Base-by-base conservation (phyloP, 768 basidiomycete genomes). In the Lactarius pseudohatsudake region DNA sequence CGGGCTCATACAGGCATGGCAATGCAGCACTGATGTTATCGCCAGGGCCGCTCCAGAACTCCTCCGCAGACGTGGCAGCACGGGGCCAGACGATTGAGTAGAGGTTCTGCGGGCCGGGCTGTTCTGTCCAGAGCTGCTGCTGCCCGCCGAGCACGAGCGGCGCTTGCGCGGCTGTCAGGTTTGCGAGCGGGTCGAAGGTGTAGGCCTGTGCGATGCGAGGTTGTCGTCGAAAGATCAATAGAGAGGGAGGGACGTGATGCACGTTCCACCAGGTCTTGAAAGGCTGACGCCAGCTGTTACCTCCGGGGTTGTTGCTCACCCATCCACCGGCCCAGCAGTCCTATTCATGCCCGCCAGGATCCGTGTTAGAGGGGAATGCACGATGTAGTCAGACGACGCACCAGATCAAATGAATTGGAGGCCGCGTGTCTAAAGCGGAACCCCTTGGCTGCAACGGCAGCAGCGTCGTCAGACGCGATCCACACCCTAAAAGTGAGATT, bases 201-300 rank as follows among this genome's bases (percentile, higher is more conserved):
- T 87, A 89, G 3, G 87, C 76, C 75, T 78, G 47, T 50, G 47
- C 4, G 22, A 34, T 13, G 2, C 32, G 1, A 34, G 32, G 9
- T 34, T 11, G 56, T 38, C 43, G 43, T 41, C 6, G 36, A 34
- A 22, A 10, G 30, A 50, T 50, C 13, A 13, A 2, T 2, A 13
- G 10, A 9, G 45, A 20, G n/a, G 26, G 10, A 34, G 28, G 34
- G 47, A 10, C n/a, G n/a, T 10, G 58, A 64, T 70, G 65, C 64
- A 88, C 88, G 76, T 85, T 82, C 72, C 89, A 85, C 91, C 91
- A 92, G 7, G 86, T 86, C 75, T 91, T 90, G 84, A 87, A 91
- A 0, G 89, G 88, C 70, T 88, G 86, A 72, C 88, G 90, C 87
- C 89, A 91, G 70, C 85, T 86, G 66, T 85, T 85, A 28, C 84